These are phyloP conservation scores for Citrus mangshanensis DNA, from an alignment of 345 rosid species.

Conservation along the genomic window DNA sequence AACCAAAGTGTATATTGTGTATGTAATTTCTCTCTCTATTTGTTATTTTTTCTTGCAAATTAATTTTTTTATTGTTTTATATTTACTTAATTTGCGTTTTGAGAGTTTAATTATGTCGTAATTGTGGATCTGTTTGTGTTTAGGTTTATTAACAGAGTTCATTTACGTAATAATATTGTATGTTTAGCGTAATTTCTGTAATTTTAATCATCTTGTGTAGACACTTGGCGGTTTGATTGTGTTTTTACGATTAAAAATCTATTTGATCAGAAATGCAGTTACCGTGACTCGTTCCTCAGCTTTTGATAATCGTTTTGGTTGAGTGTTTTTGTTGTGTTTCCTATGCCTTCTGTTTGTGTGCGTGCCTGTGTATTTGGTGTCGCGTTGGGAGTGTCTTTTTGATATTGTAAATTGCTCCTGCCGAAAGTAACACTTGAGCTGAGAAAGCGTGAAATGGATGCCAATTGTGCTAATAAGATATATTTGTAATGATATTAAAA, in stretches of 20 bases:
- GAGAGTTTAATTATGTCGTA: not conserved
- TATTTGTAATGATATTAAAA: not conserved
- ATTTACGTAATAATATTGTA: not conserved
- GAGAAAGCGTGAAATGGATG: not conserved
- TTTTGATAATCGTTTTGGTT: not conserved
- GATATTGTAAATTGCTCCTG: not conserved
- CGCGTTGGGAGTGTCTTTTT: not conserved
- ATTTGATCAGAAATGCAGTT: constrained; percentile 12
- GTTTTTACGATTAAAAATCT: not conserved
- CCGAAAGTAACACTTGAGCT: not conserved
- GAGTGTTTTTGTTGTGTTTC: not conserved
- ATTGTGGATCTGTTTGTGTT: constrained; percentile 3
- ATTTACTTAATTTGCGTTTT: not conserved
- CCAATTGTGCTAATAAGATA: not conserved
- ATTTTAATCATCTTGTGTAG: not conserved
- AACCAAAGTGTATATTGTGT: constrained; percentile 74
- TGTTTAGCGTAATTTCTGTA: not conserved
- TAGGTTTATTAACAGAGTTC: not conserved
- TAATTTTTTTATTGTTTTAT: not conserved
- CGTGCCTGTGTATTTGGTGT: not conserved
- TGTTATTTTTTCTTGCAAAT: not conserved
- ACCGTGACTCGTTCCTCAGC: not conserved
- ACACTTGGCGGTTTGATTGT: not conserved
- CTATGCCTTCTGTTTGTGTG: not conserved
- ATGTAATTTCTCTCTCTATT: constrained; percentile 22